Evolutionary conservation across 805 yeast genomes (phyloP), one percentile per base, ranked within the genome.

Genomic region (Brettanomyces custersianus): DNA sequence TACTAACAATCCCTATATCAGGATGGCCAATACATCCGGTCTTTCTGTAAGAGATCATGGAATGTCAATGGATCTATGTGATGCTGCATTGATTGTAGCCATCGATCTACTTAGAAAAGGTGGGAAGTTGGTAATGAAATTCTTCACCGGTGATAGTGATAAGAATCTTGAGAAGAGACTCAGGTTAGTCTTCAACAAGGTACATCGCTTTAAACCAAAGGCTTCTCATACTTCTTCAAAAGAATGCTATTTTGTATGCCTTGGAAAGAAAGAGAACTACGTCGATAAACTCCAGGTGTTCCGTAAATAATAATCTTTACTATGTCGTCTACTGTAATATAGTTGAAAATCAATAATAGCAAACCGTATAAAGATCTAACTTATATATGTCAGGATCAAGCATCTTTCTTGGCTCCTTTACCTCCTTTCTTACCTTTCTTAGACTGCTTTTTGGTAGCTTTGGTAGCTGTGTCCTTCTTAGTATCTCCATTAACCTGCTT

Each of bases 21-120:
- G 96, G 97, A 81, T 90, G 83, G 83, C 86, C 33, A 90, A 90
- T 52, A 85, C 96, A 4, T 67, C 87, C 11, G 97, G 98, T 4
- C 60, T 84, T 28, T 72, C 78, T 8, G 76, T 81, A 28, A 73
- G 74, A 43, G 98, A 90, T 55, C 97, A 90, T 58, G 62, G 70
- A 11, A 75, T 74, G 45, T 86, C 95, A 41, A 80, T 92, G 84
- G 88, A 88, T 51, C 62, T 90, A 20, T 90, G 96, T 56, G 92
- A 85, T 48, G 96, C 96, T 0, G 96, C 95, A 0, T 56, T 92
- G 35, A 66, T 84, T 5, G 68, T 88, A 34, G 80, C 94, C 1
- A 66, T 80, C 36, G 80, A 77, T 41, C 58, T 83, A n/a, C 59
- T 92, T 20, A 74, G 66, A 41, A 73, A 77, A 4, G 72, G 73